Evolutionary conservation across 2,329 filamentous ascomycete genomes (phyloP).

Genomic region (Westerdykella aurantiaca): DNA sequence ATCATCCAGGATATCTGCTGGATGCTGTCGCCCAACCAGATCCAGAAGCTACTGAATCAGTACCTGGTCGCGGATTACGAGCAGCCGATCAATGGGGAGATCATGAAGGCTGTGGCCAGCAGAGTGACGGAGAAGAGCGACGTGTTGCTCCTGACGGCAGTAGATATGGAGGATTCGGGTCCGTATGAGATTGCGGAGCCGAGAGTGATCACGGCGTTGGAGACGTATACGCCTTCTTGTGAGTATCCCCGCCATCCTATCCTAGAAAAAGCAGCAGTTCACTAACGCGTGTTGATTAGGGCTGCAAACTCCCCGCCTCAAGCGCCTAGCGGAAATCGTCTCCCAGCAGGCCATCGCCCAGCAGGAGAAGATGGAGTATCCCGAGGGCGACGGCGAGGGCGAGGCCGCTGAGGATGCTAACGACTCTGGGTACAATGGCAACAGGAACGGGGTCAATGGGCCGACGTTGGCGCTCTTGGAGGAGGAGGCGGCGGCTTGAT

Average conservation of each 20-base stretch:
- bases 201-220: slow-evolving; percentile 86
- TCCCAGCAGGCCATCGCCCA: slow-evolving; percentile 94
- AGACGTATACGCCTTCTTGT: slow-evolving; percentile 98
- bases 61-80: slow-evolving; percentile 98
- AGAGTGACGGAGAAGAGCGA: slow-evolving; percentile 98
- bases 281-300: slow-evolving; percentile 48
- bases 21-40: slow-evolving; percentile 99
- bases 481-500: slow-evolving; percentile 15
- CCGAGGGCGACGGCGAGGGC: slow-evolving; percentile 10
- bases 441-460: slow-evolving; percentile 14
- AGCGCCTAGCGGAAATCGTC: slow-evolving; percentile 96
- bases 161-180: slow-evolving; percentile 98
- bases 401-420: slow-evolving; percentile 17
- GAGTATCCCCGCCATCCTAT: slow-evolving; percentile 39
- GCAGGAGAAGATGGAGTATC: slow-evolving; percentile 72
- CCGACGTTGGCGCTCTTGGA: slow-evolving; percentile 16
- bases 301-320: slow-evolving; percentile 92
- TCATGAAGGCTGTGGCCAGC: slow-evolving; percentile 98
- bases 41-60: slow-evolving; percentile 97
- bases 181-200: slow-evolving; percentile 98
- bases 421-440: slow-evolving; percentile 10
- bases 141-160: slow-evolving; percentile 83
- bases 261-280: background rate
- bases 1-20: slow-evolving; percentile 99
- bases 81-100: slow-evolving; percentile 98